Evolutionary conservation across 2,329 filamentous ascomycete species (phyloP).

Genomic region (Thielaviopsis populi): DNA sequence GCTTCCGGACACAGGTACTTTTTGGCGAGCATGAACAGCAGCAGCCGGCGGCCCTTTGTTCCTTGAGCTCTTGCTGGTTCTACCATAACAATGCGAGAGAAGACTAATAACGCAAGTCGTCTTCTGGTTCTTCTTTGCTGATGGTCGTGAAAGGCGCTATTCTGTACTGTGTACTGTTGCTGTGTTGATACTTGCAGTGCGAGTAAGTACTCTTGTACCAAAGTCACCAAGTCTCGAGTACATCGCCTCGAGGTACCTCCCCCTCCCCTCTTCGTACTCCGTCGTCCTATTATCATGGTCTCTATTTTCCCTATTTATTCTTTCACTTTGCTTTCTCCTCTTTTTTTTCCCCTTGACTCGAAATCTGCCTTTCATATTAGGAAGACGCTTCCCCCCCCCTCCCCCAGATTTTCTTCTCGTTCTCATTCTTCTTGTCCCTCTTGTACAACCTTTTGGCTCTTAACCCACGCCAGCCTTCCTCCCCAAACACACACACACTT

Average conservation of each 20-base stretch:
- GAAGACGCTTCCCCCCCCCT: neutral
- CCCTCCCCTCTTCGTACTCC: neutral
- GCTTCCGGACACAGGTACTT: neutral
- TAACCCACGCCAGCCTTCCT: too few relatives aligned
- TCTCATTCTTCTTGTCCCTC: neutral
- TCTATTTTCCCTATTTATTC: neutral
- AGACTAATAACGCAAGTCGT: neutral
- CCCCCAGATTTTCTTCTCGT: neutral
- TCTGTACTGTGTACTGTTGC: neutral
- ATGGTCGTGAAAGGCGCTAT: neutral
- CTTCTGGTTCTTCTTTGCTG: neutral
- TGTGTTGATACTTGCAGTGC: neutral
- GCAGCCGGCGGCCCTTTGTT: neutral
- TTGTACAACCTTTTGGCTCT: neutral
- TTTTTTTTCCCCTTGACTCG: neutral
- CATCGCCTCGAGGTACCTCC: neutral
- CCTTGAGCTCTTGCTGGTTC: neutral
- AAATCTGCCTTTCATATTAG: neutral
- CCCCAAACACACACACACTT: neutral
- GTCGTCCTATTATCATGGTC: neutral
- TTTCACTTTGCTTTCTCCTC: neutral
- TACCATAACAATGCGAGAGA: neutral
- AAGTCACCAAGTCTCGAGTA: slow-evolving; percentile 6
- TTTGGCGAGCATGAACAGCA: neutral
- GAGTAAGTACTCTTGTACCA: neutral